These are phyloP conservation scores for Effrenium voratum DNA, from an alignment of 73 alveolate species.

Conservation along the genomic window DNA sequence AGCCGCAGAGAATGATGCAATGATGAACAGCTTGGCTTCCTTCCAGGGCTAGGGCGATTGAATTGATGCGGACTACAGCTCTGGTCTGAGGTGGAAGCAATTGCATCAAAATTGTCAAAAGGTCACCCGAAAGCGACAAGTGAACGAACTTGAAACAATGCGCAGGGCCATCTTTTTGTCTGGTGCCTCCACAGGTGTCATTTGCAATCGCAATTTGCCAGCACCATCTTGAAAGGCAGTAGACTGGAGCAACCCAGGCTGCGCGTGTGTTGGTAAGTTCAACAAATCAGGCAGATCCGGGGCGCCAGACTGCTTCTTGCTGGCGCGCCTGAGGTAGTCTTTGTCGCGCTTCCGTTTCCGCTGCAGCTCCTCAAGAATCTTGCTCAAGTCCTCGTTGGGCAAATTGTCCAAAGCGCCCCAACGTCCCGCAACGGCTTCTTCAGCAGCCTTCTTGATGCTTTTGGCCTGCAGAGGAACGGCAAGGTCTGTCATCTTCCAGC, in stretches of 20 bases:
- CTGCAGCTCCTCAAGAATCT: background rate
- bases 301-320: background rate
- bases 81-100: background rate
- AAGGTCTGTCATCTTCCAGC: background rate
- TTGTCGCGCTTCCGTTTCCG: background rate
- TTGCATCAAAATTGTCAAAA: background rate
- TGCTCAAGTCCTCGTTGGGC: background rate
- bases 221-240: background rate
- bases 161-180: background rate
- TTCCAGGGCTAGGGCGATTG: background rate
- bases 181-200: background rate
- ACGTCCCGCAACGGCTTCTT: conserved; percentile 11
- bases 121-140: background rate
- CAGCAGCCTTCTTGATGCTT: background rate
- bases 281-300: background rate
- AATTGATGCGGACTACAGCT: background rate
- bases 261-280: background rate
- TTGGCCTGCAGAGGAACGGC: background rate
- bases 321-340: background rate
- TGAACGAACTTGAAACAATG: background rate
- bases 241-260: background rate
- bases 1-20: background rate
- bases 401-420: background rate
- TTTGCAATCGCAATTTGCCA: background rate
- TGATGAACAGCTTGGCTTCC: background rate